These are phyloP conservation scores for Hypoxylon rickii DNA, from an alignment of 495 filamentous ascomycete genomes.

Conservation along the genomic window DNA sequence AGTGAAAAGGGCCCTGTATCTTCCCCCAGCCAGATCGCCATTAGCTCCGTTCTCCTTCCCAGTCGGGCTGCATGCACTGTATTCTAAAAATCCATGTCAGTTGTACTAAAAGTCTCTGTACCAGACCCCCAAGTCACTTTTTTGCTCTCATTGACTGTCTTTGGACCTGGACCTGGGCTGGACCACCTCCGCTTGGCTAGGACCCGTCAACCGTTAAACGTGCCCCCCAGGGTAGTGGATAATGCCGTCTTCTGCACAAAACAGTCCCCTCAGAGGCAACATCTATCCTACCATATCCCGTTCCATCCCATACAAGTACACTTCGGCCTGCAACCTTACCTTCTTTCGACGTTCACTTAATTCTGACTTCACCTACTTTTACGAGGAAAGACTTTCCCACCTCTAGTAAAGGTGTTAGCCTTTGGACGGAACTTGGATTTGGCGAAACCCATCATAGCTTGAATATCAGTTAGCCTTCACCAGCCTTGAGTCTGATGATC, in stretches of 20 bases:
- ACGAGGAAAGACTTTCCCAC: conserved; percentile 27
- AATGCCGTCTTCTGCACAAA: conserved; percentile 58
- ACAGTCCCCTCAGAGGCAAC: conserved; percentile 51
- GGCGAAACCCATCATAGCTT: conserved; percentile 21
- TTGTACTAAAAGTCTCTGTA: conserved; percentile 47
- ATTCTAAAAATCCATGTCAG: conserved; percentile 48
- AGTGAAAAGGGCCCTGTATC: conserved; percentile 36
- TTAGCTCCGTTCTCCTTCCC: conserved; percentile 58
- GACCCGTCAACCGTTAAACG: conserved; percentile 47
- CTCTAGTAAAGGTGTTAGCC: conserved; percentile 23
- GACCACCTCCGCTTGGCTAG: conserved; percentile 43
- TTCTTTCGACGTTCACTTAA: conserved; percentile 43
- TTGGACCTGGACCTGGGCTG: conserved; percentile 41
- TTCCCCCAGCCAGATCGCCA: conserved; percentile 51
- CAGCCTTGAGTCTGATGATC: conserved; percentile 27
- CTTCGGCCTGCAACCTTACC: conserved; percentile 51
- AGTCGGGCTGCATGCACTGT: conserved; percentile 56
- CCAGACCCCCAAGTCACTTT: conserved; percentile 46
- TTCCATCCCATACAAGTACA: conserved; percentile 55
- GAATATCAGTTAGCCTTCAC: conserved; percentile 24
- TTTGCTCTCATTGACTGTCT: conserved; percentile 42
- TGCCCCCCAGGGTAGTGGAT: conserved; percentile 44
- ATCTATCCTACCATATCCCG: conserved; percentile 47
- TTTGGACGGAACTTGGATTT: conserved; percentile 29
- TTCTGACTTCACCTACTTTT: conserved; percentile 46